Percentiles rank a stretch among this genome's conserved stretches.
These are phyloP conservation scores for Fraxinus velutina DNA, from an alignment of 305 asterid genomes.

Conservation along the genomic window DNA sequence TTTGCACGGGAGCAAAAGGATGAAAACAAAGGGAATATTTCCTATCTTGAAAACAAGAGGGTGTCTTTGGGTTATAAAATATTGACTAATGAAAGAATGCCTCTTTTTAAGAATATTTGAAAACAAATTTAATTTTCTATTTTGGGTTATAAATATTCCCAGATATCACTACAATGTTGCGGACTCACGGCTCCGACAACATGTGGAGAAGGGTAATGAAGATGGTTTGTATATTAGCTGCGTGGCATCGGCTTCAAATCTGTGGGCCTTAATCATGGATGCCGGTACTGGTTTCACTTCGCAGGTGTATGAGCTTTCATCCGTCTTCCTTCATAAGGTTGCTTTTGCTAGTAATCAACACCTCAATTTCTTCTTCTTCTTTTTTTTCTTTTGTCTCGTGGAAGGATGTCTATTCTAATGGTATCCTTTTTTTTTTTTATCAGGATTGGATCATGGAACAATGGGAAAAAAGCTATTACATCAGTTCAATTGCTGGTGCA, in stretches of 20 bases:
- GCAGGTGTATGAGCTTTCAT: conserved; percentile 90
- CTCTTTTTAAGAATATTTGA: background rate
- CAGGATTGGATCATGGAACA: conserved; percentile 99
- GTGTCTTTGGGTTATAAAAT: background rate
- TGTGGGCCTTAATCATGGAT: conserved; percentile 99
- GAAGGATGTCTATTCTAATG: conserved; percentile 1
- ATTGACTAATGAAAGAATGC: background rate
- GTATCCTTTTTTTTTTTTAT: background rate
- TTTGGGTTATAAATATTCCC: conserved; percentile 22
- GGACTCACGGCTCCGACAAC: conserved; percentile 86
- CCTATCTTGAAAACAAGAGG: background rate
- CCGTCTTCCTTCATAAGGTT: conserved; percentile 94
- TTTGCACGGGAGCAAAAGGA: background rate
- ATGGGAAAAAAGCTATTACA: conserved; percentile 95
- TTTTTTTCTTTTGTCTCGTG: background rate
- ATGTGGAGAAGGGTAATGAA: conserved; percentile 95
- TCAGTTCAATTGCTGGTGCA: conserved; percentile 98
- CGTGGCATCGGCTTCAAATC: conserved; percentile 87
- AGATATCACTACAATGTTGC: conserved; percentile 99
- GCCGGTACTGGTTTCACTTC: conserved; percentile 92
- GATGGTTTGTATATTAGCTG: conserved; percentile 95
- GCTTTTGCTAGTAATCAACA: conserved; percentile 12
- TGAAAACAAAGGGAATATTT: background rate
- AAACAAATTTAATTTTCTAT: background rate
- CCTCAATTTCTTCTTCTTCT: conserved; percentile 9